Conservation (phyloP, 2,329 filamentous ascomycete species). For the Zarea fungicola region DNA sequence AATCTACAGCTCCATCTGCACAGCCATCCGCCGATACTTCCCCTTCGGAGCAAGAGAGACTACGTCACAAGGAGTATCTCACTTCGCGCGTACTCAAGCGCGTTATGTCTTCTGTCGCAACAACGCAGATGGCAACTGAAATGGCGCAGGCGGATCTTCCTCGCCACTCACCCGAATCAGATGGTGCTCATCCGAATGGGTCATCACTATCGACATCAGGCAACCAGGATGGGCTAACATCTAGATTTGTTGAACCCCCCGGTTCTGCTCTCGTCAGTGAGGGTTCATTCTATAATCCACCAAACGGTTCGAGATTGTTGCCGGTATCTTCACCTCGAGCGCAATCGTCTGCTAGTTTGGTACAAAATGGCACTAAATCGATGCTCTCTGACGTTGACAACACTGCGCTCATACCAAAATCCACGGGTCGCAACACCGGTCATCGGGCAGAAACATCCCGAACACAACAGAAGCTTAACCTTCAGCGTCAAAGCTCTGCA, state of each 20-base stretch:
- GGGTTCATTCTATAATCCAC: conserved; percentile 45
- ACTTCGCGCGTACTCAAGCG: conserved; percentile 64
- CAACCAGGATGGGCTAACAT: conserved; percentile 48
- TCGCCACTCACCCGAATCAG: conserved; percentile 29
- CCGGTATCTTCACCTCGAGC: conserved; percentile 34
- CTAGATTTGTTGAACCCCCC: conserved; percentile 52
- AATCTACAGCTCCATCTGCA: conserved; percentile 15
- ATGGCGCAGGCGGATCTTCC: conserved; percentile 36
- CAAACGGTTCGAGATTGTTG: conserved; percentile 25
- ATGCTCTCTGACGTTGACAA: conserved; percentile 27
- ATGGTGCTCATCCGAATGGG: conserved; percentile 23
- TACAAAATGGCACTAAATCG: conserved; percentile 20
- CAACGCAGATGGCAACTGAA: conserved; percentile 61
- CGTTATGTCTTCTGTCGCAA: conserved; percentile 54
- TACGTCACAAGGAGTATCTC: conserved; percentile 58
- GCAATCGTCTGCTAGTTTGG: conserved; percentile 36
- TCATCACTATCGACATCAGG: conserved; percentile 21
- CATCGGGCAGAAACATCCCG: conserved; percentile 54
- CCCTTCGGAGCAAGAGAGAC: conserved; percentile 35
- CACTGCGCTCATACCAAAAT: conserved; percentile 44
- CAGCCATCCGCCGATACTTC: conserved; percentile 16
- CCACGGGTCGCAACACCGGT: conserved; percentile 33
- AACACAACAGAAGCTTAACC: conserved; percentile 70
- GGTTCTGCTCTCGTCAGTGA: conserved; percentile 46
- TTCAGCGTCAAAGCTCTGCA: conserved; percentile 67